A percentile compares a stretch with the other conserved stretches of the same genome.
Evolutionary conservation across 345 rosid species (phyloP).

Genomic region (Hibiscus mutabilis): DNA sequence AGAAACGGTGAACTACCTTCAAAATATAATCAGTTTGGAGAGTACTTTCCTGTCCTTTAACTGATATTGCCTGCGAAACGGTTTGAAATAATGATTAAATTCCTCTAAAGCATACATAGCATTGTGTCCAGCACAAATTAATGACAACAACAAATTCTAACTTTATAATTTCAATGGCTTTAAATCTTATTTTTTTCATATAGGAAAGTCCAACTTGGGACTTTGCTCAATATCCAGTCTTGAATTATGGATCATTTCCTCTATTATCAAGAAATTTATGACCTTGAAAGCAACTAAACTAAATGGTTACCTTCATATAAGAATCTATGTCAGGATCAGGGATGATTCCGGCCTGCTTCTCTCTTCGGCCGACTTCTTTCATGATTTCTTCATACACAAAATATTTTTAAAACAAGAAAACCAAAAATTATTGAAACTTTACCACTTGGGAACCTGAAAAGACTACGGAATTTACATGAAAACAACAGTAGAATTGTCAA

Average conservation of each 20-base stretch:
- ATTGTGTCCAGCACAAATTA: not conserved
- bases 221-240: too few species aligned
- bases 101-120: not conserved
- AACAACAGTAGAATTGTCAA: not conserved
- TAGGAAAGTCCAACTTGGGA: too few species aligned
- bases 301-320: conserved; percentile 39
- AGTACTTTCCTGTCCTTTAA: conserved; percentile 28
- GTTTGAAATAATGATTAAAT: not conserved
- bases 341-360: conserved; percentile 35
- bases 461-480: not conserved
- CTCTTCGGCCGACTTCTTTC: conserved; percentile 36
- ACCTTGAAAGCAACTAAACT: not conserved
- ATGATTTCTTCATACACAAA: conserved; percentile 23
- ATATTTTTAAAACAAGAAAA: not conserved
- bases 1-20: conserved; percentile 24
- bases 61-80: conserved; percentile 35
- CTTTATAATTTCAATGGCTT: too few species aligned
- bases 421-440: not conserved
- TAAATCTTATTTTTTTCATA: too few species aligned
- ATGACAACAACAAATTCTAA: too few species aligned
- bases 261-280: too few species aligned
- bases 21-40: conserved; percentile 48
- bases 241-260: too few species aligned
- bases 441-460: not conserved
- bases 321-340: conserved; percentile 44